These are phyloP conservation scores for Pyrenopolyporus hunteri DNA, from an alignment of 495 filamentous ascomycete species.

Conservation along the genomic window DNA sequence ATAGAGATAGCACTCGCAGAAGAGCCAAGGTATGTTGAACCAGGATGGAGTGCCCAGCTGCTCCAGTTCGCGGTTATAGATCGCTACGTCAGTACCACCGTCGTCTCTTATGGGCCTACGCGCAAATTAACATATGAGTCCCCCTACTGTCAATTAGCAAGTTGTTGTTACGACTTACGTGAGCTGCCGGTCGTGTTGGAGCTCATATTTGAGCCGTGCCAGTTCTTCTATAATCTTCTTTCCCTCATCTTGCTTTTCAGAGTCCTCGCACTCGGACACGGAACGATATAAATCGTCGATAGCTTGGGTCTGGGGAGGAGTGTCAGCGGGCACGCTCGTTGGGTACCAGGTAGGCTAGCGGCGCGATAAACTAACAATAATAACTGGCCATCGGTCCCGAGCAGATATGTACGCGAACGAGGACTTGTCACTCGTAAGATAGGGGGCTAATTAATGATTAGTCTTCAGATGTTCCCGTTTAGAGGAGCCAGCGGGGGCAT, in stretches of 20 bases:
- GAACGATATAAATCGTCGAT: constrained; percentile 92
- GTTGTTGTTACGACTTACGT: constrained; percentile 60
- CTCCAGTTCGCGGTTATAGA: constrained; percentile 86
- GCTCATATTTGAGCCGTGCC: constrained; percentile 88
- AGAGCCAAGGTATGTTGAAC: constrained; percentile 88
- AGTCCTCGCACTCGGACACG: constrained; percentile 63
- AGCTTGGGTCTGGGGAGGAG: constrained; percentile 74
- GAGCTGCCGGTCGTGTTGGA: constrained; percentile 86
- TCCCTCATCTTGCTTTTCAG: constrained; percentile 75
- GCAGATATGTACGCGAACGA: constrained; percentile 89
- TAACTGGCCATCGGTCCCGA: constrained; percentile 88
- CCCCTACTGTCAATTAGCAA: neutral
- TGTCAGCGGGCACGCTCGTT: neutral
- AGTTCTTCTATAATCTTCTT: constrained; percentile 83
- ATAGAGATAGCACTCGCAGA: constrained; percentile 93
- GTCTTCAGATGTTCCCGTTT: neutral
- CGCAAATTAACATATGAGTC: constrained; percentile 11
- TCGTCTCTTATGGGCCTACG: constrained; percentile 81
- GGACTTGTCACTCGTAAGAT: constrained; percentile 75
- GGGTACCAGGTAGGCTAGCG: neutral
- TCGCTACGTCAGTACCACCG: constrained; percentile 74
- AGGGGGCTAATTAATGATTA: constrained; percentile 63
- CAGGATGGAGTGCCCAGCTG: constrained; percentile 75
- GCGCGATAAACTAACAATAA: constrained; percentile 65
- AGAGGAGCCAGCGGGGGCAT: neutral